Conservation (phyloP, 1,284 basidiomycete genomes). For the Fistulinella cinereoalba region DNA sequence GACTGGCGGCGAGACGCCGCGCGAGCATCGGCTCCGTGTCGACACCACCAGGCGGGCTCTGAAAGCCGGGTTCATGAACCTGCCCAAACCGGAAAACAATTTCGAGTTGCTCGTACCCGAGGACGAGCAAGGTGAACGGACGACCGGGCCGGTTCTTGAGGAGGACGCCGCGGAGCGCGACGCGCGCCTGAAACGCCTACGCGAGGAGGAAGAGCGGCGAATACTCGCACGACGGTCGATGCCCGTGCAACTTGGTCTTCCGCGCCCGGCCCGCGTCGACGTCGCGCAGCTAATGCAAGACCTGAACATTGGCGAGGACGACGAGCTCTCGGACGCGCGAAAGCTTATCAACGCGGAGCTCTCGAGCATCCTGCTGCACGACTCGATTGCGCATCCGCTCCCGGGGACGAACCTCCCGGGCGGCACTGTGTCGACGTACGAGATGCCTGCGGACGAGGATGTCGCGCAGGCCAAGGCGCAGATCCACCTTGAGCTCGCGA, state of each 20-base stretch:
- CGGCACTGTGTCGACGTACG: conserved; percentile 69
- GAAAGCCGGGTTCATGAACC: conserved; percentile 75
- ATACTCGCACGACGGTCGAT: conserved; percentile 80
- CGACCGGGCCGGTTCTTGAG: conserved; percentile 47
- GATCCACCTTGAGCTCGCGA: conserved; percentile 81
- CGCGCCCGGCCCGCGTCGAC: conserved; percentile 85
- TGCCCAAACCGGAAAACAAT: conserved; percentile 96
- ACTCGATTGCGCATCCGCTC: conserved; percentile 84
- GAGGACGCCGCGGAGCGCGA: conserved; percentile 95
- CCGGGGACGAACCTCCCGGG: conserved; percentile 87
- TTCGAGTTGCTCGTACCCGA: conserved; percentile 94
- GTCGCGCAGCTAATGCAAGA: conserved; percentile 59
- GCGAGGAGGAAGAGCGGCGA: conserved; percentile 77
- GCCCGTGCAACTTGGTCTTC: conserved; percentile 80
- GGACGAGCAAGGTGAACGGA: conserved; percentile 65
- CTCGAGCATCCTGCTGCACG: conserved; percentile 79
- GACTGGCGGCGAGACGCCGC: conserved; percentile 68
- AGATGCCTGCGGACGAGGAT: conserved; percentile 74
- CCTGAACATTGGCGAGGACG: conserved; percentile 51
- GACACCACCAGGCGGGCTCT: conserved; percentile 72
- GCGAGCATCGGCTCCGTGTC: conserved; percentile 63
- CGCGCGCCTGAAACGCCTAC: conserved; percentile 64
- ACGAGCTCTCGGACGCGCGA: conserved; percentile 51
- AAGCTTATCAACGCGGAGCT: conserved; percentile 80
- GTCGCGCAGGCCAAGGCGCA: conserved; percentile 70